Evolutionary conservation across 257 asterid species (phyloP), one percentile per base, ranked within the genome.

Genomic region (Nicotiana tabacum): DNA sequence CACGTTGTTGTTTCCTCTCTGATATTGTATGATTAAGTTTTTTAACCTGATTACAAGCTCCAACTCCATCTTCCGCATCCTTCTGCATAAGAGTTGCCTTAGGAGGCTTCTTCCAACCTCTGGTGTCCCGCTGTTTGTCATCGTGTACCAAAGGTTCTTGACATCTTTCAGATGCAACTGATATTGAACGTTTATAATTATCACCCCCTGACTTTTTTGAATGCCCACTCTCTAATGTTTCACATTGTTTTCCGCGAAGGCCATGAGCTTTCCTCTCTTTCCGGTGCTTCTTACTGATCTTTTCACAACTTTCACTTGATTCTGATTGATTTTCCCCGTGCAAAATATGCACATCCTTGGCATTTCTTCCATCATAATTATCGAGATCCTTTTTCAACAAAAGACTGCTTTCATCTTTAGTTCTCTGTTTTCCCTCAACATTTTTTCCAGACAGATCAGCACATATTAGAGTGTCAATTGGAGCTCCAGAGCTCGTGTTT

Each of bases 1-100:
- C 97, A 2, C 98, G 97, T 82, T 96, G 97, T 86, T 92, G 96
- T 85, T 93, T 94, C 88, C 99, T 89, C 85, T 92, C 90, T 82
- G 74, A 43, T 76, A 86, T 85, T 48, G 89, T 81, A 78, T 90
- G 87, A 68, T 88, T 83, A 21, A 83, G 84, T 53, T 15, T 30
- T 58, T 87, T 91, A 79, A 82, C 91, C 83, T 85, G 86, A 87
- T 81, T 85, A 77, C 91, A 84, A 70, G 86, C 82, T 84, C 81
- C 89, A 29, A 46, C 51, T 21, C 76, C 68, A 80, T 74, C 81
- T 57, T 77, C 78, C 66, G 83, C 90, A 66, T 89, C 90, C 87
- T 68, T 87, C 86, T 84, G 90, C 86, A 77, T 83, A 80, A 57
- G 77, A 84, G 83, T 85, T 86, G 86, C 82, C 68, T 72, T 89